Base-by-base conservation (phyloP, 129 eudicot species). In the Artemisia argyi region DNA sequence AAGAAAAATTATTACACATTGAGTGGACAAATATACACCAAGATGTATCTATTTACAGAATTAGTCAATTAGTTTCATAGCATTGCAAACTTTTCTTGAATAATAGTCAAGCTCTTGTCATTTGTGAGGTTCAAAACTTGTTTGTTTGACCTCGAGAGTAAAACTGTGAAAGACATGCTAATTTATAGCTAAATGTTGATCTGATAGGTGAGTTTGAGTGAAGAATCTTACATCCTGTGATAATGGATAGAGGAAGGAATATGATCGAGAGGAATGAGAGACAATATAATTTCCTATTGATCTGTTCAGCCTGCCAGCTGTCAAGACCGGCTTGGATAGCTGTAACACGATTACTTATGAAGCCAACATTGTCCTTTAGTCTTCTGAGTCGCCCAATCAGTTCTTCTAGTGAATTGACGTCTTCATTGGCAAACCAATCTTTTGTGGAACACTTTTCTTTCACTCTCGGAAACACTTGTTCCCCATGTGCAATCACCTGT, bases 401-500 rank as follows among this genome's bases (percentile, higher is more conserved):
- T 75, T 89, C 96, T 73, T 89, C 96, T 3, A 89, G 86, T 15
- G 88, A 58, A 48, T 47, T 80, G 11, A 86, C 59, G 65, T 89
- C 96, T 73, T 86, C 87, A 39, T 65, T 52, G 8, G 81, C 82
- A 76, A 89, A 89, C 96, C 96, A 89, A 11, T 77, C 85, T 79
- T 87, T 90, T 61, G 79, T 73, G 39, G 89, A 71, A 60, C 97
- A 87, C 24, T 90, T 85, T 44, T 87, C 94, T 75, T 85, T 90
- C 13, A 90, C 90, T 35, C 97, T 81, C 11, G 97, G 94, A 76
- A 90, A 87, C 28, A 90, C 93, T 81, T 90, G 97, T 78, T 90
- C 94, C 47, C 97, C 92, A 39, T 90, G 88, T 11, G 97, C 87
- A 57, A 90, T 85, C 24, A 87, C 93, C 96, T 89, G 76, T 66